These are phyloP conservation scores for Colletotrichum godetiae DNA, from an alignment of 2,329 filamentous ascomycete genomes.

Conservation along the genomic window DNA sequence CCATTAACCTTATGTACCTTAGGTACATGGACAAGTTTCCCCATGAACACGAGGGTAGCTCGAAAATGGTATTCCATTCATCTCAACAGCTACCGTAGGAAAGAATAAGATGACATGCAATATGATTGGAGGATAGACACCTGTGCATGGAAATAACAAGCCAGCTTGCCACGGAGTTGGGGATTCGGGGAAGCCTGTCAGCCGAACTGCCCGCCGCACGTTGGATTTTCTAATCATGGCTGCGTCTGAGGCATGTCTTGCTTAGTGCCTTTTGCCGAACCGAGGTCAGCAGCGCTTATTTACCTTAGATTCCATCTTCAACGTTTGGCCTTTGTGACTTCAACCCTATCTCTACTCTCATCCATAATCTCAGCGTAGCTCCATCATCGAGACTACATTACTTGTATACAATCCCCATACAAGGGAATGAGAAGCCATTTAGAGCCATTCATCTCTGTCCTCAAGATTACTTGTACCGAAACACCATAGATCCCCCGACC, in stretches of 20 bases:
- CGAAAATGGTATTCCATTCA: neutral
- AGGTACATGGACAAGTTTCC: neutral
- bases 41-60: neutral
- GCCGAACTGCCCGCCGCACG: slow-evolving; percentile 6
- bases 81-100: too few relatives aligned
- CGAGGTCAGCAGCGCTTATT: slow-evolving; percentile 23
- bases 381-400: neutral
- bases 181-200: neutral
- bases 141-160: neutral
- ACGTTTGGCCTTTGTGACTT: neutral
- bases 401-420: neutral
- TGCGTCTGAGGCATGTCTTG: neutral
- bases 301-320: neutral
- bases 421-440: neutral
- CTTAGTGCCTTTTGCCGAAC: slow-evolving; percentile 14
- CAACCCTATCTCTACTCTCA: neutral
- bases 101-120: neutral
- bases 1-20: neutral
- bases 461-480: neutral
- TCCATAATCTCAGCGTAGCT: neutral
- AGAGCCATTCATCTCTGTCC: neutral
- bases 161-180: neutral
- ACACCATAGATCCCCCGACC: neutral
- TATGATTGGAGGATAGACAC: slow-evolving; percentile 8
- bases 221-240: neutral